Evolutionary conservation across 2,329 filamentous ascomycete species (phyloP).

Genomic region (Pezicula carpinea): DNA sequence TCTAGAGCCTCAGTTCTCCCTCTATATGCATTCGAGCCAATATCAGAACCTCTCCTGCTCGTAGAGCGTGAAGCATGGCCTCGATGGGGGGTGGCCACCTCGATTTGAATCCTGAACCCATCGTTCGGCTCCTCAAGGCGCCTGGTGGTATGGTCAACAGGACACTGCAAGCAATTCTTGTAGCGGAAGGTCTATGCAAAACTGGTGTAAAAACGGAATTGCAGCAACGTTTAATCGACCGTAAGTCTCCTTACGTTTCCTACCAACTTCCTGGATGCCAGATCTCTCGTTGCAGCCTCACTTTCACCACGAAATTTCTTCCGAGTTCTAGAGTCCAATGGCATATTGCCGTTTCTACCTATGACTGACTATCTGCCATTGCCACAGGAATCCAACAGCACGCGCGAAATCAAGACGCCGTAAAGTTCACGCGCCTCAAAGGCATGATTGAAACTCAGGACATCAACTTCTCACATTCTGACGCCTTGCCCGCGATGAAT

Average conservation of each 20-base stretch:
- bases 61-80: conserved; percentile 22
- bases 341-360: not conserved
- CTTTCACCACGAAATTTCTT: conserved; percentile 8
- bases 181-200: conserved; percentile 67
- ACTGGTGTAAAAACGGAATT: conserved; percentile 82
- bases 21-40: conserved; percentile 6
- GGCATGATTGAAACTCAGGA: conserved; percentile 21
- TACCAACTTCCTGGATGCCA: conserved; percentile 11
- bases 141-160: conserved; percentile 24
- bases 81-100: conserved; percentile 27
- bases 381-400: conserved; percentile 18
- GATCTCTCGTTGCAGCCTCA: not conserved
- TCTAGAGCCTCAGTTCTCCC: too few relatives aligned
- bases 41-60: not conserved
- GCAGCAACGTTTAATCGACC: conserved; percentile 69
- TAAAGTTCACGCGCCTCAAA: conserved; percentile 22
- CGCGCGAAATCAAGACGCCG: conserved; percentile 15
- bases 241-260: conserved; percentile 49
- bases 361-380: conserved; percentile 1
- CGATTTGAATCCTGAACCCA: conserved; percentile 21
- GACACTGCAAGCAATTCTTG: conserved; percentile 48
- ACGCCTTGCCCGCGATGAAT: conserved; percentile 7
- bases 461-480: not conserved
- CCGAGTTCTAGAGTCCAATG: conserved; percentile 1
- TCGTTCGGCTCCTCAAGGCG: conserved; percentile 20